These are phyloP conservation scores for Triticum monococcum DNA, from an alignment of 176 grass and related monocot genomes.

Conservation along the genomic window DNA sequence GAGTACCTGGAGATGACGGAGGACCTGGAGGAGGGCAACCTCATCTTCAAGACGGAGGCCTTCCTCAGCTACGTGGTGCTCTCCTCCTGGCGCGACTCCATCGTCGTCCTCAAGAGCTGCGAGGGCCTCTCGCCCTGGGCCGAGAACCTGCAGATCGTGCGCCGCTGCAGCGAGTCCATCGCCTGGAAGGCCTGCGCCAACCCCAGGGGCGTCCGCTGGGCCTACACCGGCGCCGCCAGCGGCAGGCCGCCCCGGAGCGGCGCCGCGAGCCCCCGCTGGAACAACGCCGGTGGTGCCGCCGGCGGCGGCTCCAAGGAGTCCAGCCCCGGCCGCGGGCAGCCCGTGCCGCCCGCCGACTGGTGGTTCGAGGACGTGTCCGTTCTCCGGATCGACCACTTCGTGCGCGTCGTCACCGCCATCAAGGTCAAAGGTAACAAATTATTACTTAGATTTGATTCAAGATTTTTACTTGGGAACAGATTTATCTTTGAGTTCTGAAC, in stretches of 20 bases:
- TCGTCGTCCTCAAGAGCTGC: conserved; percentile 91
- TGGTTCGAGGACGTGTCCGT: conserved; percentile 96
- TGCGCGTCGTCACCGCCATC: conserved; percentile 85
- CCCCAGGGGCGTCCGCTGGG: conserved; percentile 81
- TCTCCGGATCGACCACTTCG: conserved; percentile 89
- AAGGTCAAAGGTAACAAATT: conserved; percentile 75
- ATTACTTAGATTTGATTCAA: too few relatives aligned
- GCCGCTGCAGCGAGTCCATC: conserved; percentile 95
- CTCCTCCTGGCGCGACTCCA: conserved; percentile 93
- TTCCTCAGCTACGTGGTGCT: conserved; percentile 98
- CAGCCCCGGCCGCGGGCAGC: conserved; percentile 56
- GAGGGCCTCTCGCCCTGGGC: conserved; percentile 89
- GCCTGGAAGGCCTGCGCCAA: conserved; percentile 98
- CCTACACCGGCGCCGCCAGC: conserved; percentile 55
- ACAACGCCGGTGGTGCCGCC: not conserved
- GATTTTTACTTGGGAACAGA: not conserved
- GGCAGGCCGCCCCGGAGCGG: conserved; percentile 9
- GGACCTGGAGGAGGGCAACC: conserved; percentile 96
- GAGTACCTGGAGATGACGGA: conserved; percentile 99
- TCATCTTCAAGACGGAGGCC: conserved; percentile 98
- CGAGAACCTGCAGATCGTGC: conserved; percentile 98
- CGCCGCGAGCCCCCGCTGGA: conserved; percentile 67
- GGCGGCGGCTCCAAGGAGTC: conserved; percentile 72
- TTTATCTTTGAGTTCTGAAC: not conserved
- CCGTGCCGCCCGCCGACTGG: conserved; percentile 81